A percentile compares a stretch with the other conserved stretches of the same genome.
phyloP scores from a whole-genome alignment of 2,329 filamentous ascomycete genomes.

The Diaporthe sp. region DNA sequence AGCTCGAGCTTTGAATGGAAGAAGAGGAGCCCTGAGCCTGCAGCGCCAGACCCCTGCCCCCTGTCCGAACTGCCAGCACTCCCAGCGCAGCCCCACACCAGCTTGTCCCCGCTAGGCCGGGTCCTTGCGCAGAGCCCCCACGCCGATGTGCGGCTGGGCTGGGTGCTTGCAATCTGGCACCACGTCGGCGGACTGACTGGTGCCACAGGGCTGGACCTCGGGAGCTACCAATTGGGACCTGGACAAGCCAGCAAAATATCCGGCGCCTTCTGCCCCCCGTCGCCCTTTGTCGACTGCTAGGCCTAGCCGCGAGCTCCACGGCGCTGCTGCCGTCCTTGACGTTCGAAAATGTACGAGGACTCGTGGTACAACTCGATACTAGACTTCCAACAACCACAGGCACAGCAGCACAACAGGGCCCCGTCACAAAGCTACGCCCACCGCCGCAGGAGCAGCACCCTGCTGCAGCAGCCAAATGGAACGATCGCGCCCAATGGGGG shows the following conservation, averaged over 20 bases:
- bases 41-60: conserved; percentile 1
- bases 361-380: conserved; percentile 86
- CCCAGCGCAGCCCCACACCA: conserved; percentile 30
- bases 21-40: conserved; percentile 21
- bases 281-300: conserved; percentile 1
- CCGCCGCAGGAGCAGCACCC: conserved; percentile 73
- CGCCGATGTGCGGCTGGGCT: conserved; percentile 27
- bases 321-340: conserved; percentile 2
- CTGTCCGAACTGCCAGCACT: not conserved
- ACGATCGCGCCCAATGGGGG: conserved; percentile 64
- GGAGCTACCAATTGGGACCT: conserved; percentile 11
- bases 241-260: conserved; percentile 15
- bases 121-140: conserved; percentile 34
- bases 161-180: conserved; percentile 39
- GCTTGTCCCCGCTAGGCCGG: conserved; percentile 19
- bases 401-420: conserved; percentile 61
- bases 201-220: conserved; percentile 34
- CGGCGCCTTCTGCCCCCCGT: not conserved
- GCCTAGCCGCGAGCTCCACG: conserved; percentile 10
- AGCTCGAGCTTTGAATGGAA: conserved; percentile 39
- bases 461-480: conserved; percentile 76
- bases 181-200: not conserved
- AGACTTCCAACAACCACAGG: conserved; percentile 55
- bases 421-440: conserved; percentile 65
- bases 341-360: conserved; percentile 79